These are phyloP conservation scores for Pichia scutulata DNA, from an alignment of 805 yeast genomes.

Conservation along the genomic window DNA sequence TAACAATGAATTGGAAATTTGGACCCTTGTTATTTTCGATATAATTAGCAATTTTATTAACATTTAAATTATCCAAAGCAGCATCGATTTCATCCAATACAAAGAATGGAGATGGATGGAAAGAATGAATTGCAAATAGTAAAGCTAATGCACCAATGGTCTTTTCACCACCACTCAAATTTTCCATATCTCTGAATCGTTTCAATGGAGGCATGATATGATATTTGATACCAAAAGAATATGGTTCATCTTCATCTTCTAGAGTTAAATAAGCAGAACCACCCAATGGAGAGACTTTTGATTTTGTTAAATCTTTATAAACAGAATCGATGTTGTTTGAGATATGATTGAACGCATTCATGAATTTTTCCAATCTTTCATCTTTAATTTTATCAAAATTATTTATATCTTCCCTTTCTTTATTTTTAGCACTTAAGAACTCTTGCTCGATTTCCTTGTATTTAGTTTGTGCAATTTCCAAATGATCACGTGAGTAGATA, in stretches of 20 bases:
- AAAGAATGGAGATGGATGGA: slow-evolving; percentile 90
- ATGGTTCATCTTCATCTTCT: slow-evolving; percentile 89
- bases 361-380: slow-evolving; percentile 55
- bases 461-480: slow-evolving; percentile 57
- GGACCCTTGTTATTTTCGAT: slow-evolving; percentile 70
- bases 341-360: slow-evolving; percentile 69
- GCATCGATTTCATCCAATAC: slow-evolving; percentile 98
- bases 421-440: slow-evolving; percentile 50
- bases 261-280: slow-evolving; percentile 88
- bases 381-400: slow-evolving; percentile 53
- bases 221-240: slow-evolving; percentile 70
- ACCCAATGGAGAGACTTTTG: slow-evolving; percentile 66
- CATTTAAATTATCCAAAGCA: slow-evolving; percentile 87
- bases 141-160: slow-evolving; percentile 94
- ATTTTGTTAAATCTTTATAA: slow-evolving; percentile 79
- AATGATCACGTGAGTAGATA: slow-evolving; percentile 68
- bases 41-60: slow-evolving; percentile 78
- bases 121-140: slow-evolving; percentile 83
- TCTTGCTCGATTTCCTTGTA: slow-evolving; percentile 57
- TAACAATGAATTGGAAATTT: slow-evolving; percentile 83
- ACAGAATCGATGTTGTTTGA: slow-evolving; percentile 63
- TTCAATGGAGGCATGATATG: slow-evolving; percentile 97
- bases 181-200: slow-evolving; percentile 85
- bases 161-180: slow-evolving; percentile 93
- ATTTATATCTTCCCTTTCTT: slow-evolving; percentile 46